phyloP scores from a whole-genome alignment of 805 yeast species.

The Candida tallmaniae region DNA sequence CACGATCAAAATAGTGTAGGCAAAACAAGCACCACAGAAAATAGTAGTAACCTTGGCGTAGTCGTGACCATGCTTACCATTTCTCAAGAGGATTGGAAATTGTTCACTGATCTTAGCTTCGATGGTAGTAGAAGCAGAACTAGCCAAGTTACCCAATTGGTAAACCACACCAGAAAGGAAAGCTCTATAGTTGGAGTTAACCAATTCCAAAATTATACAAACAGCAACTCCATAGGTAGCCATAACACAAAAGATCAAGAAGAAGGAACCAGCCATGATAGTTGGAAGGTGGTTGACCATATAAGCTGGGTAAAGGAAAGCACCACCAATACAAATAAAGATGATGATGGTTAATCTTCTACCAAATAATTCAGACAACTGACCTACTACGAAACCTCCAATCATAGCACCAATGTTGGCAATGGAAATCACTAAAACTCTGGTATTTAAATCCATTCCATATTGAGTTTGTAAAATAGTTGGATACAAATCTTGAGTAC shows the following conservation, averaged over 20 bases:
- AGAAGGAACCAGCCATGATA: conserved; percentile 57
- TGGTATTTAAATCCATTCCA: conserved; percentile 37
- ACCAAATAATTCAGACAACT: conserved; percentile 53
- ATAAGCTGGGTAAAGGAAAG: conserved; percentile 60
- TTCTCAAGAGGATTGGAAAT: conserved; percentile 44
- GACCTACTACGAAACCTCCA: conserved; percentile 64
- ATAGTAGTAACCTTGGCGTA: conserved; percentile 45
- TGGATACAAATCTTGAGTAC: conserved; percentile 71
- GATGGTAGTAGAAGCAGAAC: conserved; percentile 68
- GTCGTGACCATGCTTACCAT: conserved; percentile 32
- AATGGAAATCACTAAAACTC: conserved; percentile 58
- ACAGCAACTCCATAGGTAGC: conserved; percentile 75
- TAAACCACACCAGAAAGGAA: conserved; percentile 59
- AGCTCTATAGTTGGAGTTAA: conserved; percentile 49
- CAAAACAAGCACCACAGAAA: conserved; percentile 12
- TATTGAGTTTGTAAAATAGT: conserved; percentile 56
- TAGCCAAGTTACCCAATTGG: conserved; percentile 70
- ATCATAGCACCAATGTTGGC: conserved; percentile 63
- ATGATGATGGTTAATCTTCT: conserved; percentile 53
- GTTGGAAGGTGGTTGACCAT: conserved; percentile 38
- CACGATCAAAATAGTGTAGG: conserved; percentile 7
- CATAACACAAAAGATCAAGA: conserved; percentile 43
- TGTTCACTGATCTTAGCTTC: conserved; percentile 58
- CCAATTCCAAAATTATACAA: conserved; percentile 58
- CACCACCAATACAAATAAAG: conserved; percentile 52